Evolutionary conservation across 495 filamentous ascomycete species (phyloP).

Genomic region (Poronia punctata): DNA sequence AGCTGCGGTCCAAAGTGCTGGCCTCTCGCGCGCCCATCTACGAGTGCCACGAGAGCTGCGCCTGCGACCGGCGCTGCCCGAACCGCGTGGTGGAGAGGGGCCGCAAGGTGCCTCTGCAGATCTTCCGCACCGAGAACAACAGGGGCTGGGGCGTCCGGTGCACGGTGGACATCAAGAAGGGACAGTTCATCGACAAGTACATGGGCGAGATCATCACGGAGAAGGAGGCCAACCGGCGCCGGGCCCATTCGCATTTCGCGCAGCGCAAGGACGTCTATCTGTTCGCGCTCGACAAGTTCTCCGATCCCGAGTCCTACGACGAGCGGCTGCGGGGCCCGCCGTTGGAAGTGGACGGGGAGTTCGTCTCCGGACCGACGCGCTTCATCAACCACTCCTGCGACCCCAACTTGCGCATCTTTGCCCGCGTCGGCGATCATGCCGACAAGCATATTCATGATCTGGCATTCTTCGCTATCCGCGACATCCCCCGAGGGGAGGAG

Average conservation of each 20-base stretch:
- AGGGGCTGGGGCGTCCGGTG: slow-evolving; percentile 83
- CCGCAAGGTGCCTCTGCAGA: slow-evolving; percentile 64
- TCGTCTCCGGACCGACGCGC: slow-evolving; percentile 52
- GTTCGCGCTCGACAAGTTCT: slow-evolving; percentile 78
- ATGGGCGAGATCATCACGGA: slow-evolving; percentile 80
- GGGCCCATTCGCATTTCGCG: slow-evolving; percentile 39
- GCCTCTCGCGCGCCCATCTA: slow-evolving; percentile 58
- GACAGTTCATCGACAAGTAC: slow-evolving; percentile 86
- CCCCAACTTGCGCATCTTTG: slow-evolving; percentile 71
- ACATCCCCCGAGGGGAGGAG: slow-evolving; percentile 64
- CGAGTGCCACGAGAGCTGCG: slow-evolving; percentile 74
- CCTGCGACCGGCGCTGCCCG: slow-evolving; percentile 59
- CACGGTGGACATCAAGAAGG: slow-evolving; percentile 56
- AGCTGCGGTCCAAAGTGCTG: slow-evolving; percentile 40
- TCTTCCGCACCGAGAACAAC: slow-evolving; percentile 67
- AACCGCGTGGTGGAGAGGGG: slow-evolving; percentile 79
- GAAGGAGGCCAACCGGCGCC: slow-evolving; percentile 59
- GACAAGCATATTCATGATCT: slow-evolving; percentile 76
- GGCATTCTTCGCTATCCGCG: slow-evolving; percentile 70
- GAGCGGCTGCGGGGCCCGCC: slow-evolving; percentile 33
- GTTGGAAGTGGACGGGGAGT: slow-evolving; percentile 50
- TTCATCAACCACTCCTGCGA: slow-evolving; percentile 73
- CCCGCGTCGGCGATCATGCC: slow-evolving; percentile 69
- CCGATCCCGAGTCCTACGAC: slow-evolving; percentile 40
- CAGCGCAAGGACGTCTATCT: slow-evolving; percentile 62